Evolutionary conservation across 169 alveolate species (phyloP).

Genomic region (Cryptosporidium baileyi): DNA sequence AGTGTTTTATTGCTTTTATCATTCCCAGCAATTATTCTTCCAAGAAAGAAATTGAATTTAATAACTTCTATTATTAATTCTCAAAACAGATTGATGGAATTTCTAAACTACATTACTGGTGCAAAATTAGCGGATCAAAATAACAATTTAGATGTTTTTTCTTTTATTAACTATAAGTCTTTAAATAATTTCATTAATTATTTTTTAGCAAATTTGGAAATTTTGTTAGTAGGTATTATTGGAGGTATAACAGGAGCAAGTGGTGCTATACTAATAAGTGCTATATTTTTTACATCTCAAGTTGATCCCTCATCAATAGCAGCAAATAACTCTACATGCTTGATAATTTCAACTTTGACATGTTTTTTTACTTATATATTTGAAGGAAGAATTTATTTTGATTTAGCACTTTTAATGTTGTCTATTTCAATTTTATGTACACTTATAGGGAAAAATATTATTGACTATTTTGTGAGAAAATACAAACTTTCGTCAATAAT

Average conservation of each 20-base stretch:
- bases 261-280: conserved; percentile 41
- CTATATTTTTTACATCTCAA: conserved; percentile 50
- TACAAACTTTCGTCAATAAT: conserved; percentile 24
- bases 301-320: conserved; percentile 51
- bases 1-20: background rate
- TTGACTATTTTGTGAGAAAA: conserved; percentile 43
- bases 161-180: background rate
- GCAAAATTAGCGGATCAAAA: too few species aligned
- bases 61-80: conserved; percentile 52
- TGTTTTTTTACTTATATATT: conserved; percentile 23
- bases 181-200: background rate
- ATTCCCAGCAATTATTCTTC: conserved; percentile 8
- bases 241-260: conserved; percentile 69
- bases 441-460: conserved; percentile 37
- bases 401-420: conserved; percentile 18
- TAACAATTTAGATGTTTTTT: background rate
- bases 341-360: conserved; percentile 13
- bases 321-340: conserved; percentile 64
- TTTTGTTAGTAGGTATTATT: conserved; percentile 18
- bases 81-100: conserved; percentile 1
- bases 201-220: conserved; percentile 30
- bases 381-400: conserved; percentile 28
- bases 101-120: background rate
- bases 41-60: conserved; percentile 4
- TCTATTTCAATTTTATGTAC: conserved; percentile 35